Evolutionary conservation across 2,329 filamentous ascomycete species (phyloP), one percentile per base, ranked within the genome.

Genomic region (Cladophialophora chaetospira): DNA sequence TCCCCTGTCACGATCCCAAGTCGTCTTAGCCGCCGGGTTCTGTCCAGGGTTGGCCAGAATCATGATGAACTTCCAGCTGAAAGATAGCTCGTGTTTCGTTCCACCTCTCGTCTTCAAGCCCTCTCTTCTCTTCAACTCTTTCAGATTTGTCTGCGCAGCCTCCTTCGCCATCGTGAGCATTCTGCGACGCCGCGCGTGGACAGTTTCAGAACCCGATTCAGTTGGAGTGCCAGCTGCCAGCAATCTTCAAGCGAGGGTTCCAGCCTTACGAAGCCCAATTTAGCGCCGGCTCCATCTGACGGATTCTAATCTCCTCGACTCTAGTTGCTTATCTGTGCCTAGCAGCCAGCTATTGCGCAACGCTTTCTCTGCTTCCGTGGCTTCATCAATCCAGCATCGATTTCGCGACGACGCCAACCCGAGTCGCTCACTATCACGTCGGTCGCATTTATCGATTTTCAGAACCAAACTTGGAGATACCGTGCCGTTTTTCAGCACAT

Each of bases 241-340:
- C 42, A 9, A 28, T 44, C 23, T 44, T 25, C 3, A 5, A 26
- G 4, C 36, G 10, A 44, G 42, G 9, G 1, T 6, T 6, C 9
- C 49, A 26, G 48, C 42, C 47, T 52, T 47, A 51, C 48, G 35
- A 26, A 31, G 43, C 48, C 19, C 33, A 48, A 42, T 57, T 40
- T 57, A 57, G 54, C 54, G 43, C 47, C 31, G 25, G 54, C 31
- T 42, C 25, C 19, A 52, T 31, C 36, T 13, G 11, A 35, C 28
- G 46, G 26, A 28, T 36, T 40, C 31, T 31, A 57, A 53, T 57
- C 31, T 57, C 54, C 42, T 45, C 33, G 42, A 53, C 40, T 15
- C 38, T 23, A 44, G 38, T 33, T 33, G 28, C 49, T 44, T 53
- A 36, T 45, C 49, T 35, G 47, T 23, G 13, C 5, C 46, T 26